phyloP scores from a whole-genome alignment of 2,329 filamentous ascomycete genomes.

The Talaromyces islandicus region DNA sequence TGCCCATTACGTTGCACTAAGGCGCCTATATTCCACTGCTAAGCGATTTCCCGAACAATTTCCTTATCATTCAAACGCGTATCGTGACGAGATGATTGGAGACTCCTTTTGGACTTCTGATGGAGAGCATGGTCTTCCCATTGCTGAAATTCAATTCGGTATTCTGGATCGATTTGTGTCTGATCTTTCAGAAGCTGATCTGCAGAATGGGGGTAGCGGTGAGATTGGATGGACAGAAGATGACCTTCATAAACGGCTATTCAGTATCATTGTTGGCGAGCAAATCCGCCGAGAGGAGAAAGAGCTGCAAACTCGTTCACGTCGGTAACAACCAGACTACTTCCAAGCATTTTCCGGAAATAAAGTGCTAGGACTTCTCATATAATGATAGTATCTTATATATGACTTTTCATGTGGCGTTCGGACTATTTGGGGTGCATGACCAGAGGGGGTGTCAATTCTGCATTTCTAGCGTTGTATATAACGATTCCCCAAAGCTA shows the following conservation, averaged over 20 bases:
- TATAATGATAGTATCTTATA: not conserved
- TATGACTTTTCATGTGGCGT: not conserved
- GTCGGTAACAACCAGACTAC: not conserved
- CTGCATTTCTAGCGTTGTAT: not conserved
- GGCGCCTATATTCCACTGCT: constrained; percentile 33
- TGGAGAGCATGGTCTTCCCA: constrained; percentile 32
- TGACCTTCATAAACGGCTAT: constrained; percentile 38
- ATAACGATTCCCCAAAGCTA: not conserved
- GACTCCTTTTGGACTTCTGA: constrained; percentile 40
- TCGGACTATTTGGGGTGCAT: not conserved
- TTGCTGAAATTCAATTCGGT: constrained; percentile 38
- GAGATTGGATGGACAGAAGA: constrained; percentile 39
- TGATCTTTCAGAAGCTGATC: constrained; percentile 29
- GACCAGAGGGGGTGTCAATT: not conserved
- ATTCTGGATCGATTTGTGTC: constrained; percentile 36
- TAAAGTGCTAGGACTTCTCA: not conserved
- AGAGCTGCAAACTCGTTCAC: constrained; percentile 12
- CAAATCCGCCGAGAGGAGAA: constrained; percentile 37
- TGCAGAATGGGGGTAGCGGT: constrained; percentile 30
- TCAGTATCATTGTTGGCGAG: constrained; percentile 43
- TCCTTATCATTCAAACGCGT: constrained; percentile 28
- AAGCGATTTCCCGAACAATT: constrained; percentile 33
- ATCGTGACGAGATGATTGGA: constrained; percentile 34
- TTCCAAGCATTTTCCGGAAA: not conserved
- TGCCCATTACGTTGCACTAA: constrained; percentile 34